Conservation (phyloP, 208 protist genomes). For the Entamoeba invadens region DNA sequence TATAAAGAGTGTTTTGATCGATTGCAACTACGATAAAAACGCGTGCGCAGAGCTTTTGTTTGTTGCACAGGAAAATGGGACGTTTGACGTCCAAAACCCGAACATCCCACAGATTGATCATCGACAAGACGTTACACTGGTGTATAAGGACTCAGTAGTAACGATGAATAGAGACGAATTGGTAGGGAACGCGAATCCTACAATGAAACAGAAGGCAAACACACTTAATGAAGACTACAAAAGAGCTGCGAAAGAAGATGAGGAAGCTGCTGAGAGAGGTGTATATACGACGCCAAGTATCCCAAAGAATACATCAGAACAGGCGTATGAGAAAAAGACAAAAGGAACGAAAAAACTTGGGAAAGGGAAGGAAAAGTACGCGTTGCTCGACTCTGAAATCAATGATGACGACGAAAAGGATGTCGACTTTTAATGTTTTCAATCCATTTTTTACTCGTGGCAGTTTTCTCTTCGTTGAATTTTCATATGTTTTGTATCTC, state of each 20-base stretch:
- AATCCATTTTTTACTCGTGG: too few species aligned
- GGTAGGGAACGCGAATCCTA: background rate
- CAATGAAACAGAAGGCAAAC: background rate
- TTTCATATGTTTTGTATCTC: too few species aligned
- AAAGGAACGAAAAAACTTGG: background rate
- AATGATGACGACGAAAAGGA: too few species aligned
- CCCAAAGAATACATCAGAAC: background rate
- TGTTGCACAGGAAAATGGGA: background rate
- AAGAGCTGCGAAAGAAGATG: background rate
- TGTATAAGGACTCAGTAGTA: background rate
- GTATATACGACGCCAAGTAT: too few species aligned
- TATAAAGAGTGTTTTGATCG: background rate
- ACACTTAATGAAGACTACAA: background rate
- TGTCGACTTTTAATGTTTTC: too few species aligned
- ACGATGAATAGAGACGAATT: background rate
- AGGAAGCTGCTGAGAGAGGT: background rate
- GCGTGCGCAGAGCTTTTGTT: background rate
- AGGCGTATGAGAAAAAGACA: background rate
- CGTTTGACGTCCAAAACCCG: background rate
- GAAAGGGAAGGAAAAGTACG: background rate
- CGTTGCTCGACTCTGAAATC: background rate
- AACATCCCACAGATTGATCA: background rate
- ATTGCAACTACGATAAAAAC: background rate
- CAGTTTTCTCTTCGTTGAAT: too few species aligned
- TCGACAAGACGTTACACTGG: background rate